Evolutionary conservation across 1,139 yeast species (phyloP).

Genomic region (Saccharomyces pastorianus): DNA sequence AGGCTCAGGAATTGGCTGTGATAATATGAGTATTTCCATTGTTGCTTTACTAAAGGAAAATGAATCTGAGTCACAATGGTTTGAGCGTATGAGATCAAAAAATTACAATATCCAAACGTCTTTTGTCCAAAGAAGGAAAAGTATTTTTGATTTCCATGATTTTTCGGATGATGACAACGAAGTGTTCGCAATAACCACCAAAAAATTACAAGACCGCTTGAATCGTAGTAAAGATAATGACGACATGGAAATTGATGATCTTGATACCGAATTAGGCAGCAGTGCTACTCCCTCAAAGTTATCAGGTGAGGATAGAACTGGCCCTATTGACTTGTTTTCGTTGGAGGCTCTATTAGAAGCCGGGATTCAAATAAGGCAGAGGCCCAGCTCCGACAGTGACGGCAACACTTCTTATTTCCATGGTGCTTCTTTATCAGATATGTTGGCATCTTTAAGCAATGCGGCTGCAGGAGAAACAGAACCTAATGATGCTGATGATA

Average conservation of each 20-base stretch:
- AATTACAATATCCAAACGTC: constrained; percentile 40
- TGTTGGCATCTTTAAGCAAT: constrained; percentile 30
- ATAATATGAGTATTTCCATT: constrained; percentile 90
- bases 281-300: neutral
- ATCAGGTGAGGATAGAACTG: constrained; percentile 3
- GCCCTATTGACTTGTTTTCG: constrained; percentile 22
- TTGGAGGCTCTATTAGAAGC: constrained; percentile 29
- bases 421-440: constrained; percentile 28
- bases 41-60: constrained; percentile 74
- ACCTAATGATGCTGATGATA: constrained; percentile 22
- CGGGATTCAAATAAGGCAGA: constrained; percentile 26
- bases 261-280: constrained; percentile 9
- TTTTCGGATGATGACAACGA: constrained; percentile 32
- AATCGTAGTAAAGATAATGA: constrained; percentile 10
- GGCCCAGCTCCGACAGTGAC: constrained; percentile 11
- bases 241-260: constrained; percentile 18
- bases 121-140: constrained; percentile 35
- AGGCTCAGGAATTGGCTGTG: constrained; percentile 95
- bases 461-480: constrained; percentile 33
- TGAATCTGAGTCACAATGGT: constrained; percentile 81
- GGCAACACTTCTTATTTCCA: constrained; percentile 17
- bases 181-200: constrained; percentile 25
- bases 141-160: constrained; percentile 32
- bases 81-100: constrained; percentile 54
- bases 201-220: constrained; percentile 16